Conservation (phyloP, 2,329 filamentous ascomycete genomes). For the Gliomastix tumulicola region DNA sequence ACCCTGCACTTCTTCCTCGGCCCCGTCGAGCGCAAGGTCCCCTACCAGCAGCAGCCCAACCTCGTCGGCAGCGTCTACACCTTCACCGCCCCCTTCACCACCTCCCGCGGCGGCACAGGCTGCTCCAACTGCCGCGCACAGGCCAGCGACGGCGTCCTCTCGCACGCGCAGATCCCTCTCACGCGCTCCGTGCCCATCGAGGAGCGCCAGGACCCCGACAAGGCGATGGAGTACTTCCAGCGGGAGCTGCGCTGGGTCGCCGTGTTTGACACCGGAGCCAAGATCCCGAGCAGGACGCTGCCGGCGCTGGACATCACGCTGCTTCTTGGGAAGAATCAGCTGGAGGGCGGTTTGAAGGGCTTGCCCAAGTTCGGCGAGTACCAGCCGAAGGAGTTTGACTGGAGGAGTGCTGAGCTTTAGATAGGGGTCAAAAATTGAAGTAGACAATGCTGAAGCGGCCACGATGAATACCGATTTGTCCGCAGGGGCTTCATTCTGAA, state of each 20-base stretch:
- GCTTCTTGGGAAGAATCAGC: background rate
- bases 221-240: background rate
- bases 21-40: background rate
- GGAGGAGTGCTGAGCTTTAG: background rate
- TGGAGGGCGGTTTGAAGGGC: background rate
- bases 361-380: background rate
- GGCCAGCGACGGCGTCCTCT: slow-evolving; percentile 2
- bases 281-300: background rate
- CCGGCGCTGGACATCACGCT: background rate
- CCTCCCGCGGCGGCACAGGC: too few species aligned
- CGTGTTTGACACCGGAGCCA: background rate
- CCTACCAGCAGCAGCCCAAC: background rate
- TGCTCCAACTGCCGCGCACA: slow-evolving; percentile 7
- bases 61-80: background rate
- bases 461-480: too few species aligned
- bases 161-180: slow-evolving; percentile 4
- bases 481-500: too few species aligned
- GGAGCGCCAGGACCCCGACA: background rate
- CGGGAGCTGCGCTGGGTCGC: background rate
- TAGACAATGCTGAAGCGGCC: too few species aligned
- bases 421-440: too few species aligned
- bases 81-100: too few species aligned
- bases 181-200: slow-evolving; percentile 1
- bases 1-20: background rate
- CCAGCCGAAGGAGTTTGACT: background rate